Percentiles rank a stretch among this genome's conserved stretches.
These are phyloP conservation scores for Exophiala calicioides DNA, from an alignment of 2,329 filamentous ascomycete genomes.

Conservation along the genomic window DNA sequence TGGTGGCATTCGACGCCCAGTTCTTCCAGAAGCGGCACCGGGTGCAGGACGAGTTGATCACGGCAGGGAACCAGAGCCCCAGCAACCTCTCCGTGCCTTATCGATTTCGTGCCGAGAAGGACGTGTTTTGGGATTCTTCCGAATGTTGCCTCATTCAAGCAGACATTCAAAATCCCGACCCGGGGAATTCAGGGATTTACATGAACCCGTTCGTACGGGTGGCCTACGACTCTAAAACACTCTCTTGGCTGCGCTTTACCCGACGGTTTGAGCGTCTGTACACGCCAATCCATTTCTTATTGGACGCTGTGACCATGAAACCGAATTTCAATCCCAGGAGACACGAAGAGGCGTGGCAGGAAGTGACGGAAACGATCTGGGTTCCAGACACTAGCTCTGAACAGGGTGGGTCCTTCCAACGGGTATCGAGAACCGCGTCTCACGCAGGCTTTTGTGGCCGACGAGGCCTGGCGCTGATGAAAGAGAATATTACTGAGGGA, in stretches of 20 bases:
- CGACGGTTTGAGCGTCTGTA: slow-evolving; percentile 68
- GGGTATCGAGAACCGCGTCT: slow-evolving; percentile 41
- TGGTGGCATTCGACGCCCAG: slow-evolving; percentile 57
- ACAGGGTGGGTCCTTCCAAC: slow-evolving; percentile 42
- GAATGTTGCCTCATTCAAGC: slow-evolving; percentile 63
- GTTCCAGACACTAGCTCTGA: slow-evolving; percentile 34
- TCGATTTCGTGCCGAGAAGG: slow-evolving; percentile 60
- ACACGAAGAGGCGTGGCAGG: slow-evolving; percentile 59
- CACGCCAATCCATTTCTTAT: slow-evolving; percentile 58
- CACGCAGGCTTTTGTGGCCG: slow-evolving; percentile 50
- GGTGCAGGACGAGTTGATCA: slow-evolving; percentile 8
- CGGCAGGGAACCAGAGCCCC: slow-evolving; percentile 24
- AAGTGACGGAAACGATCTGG: slow-evolving; percentile 45
- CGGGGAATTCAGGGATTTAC: slow-evolving; percentile 60
- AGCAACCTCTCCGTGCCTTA: slow-evolving; percentile 33
- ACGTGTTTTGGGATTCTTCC: slow-evolving; percentile 62
- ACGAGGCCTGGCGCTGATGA: slow-evolving; percentile 46
- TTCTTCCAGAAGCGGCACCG: slow-evolving; percentile 42
- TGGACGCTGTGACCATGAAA: slow-evolving; percentile 58
- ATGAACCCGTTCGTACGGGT: slow-evolving; percentile 76
- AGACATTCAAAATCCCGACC: slow-evolving; percentile 46
- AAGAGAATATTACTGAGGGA: slow-evolving; percentile 43
- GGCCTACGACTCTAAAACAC: slow-evolving; percentile 61
- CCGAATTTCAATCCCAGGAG: slow-evolving; percentile 64
- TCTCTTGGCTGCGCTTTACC: slow-evolving; percentile 61